Base-by-base conservation (phyloP, 2,329 filamentous ascomycete species). In the Claviceps quebecensis region DNA sequence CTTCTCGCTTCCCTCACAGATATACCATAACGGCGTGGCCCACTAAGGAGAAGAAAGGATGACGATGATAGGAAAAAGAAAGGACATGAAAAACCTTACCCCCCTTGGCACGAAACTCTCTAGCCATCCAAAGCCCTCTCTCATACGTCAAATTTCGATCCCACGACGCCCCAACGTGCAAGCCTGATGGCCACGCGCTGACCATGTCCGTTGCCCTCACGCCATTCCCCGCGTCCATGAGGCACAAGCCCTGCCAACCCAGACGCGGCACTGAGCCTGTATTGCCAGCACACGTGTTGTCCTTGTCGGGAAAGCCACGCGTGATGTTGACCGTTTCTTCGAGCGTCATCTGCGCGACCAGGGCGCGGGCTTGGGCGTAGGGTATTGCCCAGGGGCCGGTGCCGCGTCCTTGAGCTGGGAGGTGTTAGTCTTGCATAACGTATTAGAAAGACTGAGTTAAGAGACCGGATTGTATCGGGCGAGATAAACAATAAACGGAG, bases 311-410 rank as follows among this genome's bases (percentile, higher is more conserved):
- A 46, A 81, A 76, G 41, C 72, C 72, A n/a, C 68, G 63, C 1
- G 72, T 75, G 5, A 74, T 62, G 53, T 75, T 74, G 37, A 67
- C 78, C 60, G 81, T 84, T 60, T 86, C 82, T 13, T 81, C 80
- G 1, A 85, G 63, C 0, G 81, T 85, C 75, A 86, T 77, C 49
- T 77, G 73, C 29, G 67, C 66, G 9, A 84, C 81, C 2, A 86
- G 64, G 1, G 66, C 61, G 37, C 72, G 69, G 1, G 82, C 81
- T 55, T 75, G 78, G 44, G 65, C 65, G 58, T 83, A 84, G 43
- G 81, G 79, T 26, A 69, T 67, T 7, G 69, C 68, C 82, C 82
- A 86, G 29, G 52, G 53, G 1, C 67, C 70, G 2, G 55, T 49
- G 5, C 65, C 66, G 47, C 62, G 61, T 4, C 63, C 63, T 5